Base-by-base conservation (phyloP, 805 yeast genomes). In the Ogataea paradorogensis region DNA sequence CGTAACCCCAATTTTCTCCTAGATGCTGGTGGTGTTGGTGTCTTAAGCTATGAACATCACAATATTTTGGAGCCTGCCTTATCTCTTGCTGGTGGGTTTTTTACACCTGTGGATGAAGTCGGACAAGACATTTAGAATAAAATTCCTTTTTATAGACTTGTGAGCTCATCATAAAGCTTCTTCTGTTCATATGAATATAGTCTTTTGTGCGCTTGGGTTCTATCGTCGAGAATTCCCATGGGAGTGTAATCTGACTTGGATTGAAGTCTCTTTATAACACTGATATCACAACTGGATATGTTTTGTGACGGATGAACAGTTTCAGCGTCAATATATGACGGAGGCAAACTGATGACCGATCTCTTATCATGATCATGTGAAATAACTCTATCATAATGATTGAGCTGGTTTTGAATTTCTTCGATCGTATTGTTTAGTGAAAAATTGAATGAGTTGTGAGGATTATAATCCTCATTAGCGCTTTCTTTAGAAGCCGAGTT, bases 1-100 rank as follows among this genome's bases (percentile, higher is more conserved):
- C 66, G 59, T 33, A 85, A 90, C 59, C 96, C 96, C 8, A 78
- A 82, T 50, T 81, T 89, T 61, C 69, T 91, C 61, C 69, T 91
- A 51, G 96, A 91, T 59, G 95, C 98, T 20, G 96, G 97, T 48
- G 97, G 96, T 30, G 86, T 88, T 29, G 96, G 96, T 46, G 95
- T 89, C 2, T 69, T 91, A 56, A 80, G 93, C 48, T 90, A 90
- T 62, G 95, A 87, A 54, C 98, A 90, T 61, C 80, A 82, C 56
- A 80, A 73, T 59, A 73, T 86, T 40, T 73, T 82, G 27, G 97
- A 91, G 64, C 97, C 97, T 3, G 96, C 96, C 0, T 61, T 91
- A 42, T 77, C 72, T 35, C 70, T 91, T 43, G 84, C 95, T 3
- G 95, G 95, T 33, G 91, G 95, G 0, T 88, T 87, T 52, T 69